Evolutionary conservation across 2,329 filamentous ascomycete species (phyloP).

Genomic region (Aspergillus melleus): DNA sequence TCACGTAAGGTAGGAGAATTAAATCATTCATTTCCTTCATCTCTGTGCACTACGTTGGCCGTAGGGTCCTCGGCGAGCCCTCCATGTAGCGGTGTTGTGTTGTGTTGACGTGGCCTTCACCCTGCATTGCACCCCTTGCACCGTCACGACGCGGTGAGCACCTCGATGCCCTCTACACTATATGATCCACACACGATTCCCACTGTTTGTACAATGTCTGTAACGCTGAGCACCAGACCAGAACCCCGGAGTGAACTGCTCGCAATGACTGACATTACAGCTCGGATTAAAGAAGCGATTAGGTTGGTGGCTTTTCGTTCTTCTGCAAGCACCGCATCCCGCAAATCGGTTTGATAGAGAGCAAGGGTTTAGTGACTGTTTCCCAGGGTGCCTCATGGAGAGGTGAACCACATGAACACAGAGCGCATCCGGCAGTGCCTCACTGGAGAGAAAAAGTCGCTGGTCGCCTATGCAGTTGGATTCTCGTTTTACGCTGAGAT

Average conservation of each 20-base stretch:
- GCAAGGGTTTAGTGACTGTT: background rate
- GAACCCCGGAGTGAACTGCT: too few relatives aligned
- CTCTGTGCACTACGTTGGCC: too few relatives aligned
- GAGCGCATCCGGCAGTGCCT: background rate
- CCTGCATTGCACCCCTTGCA: too few relatives aligned
- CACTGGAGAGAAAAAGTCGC: background rate
- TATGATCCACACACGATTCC: background rate
- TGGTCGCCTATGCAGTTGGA: background rate
- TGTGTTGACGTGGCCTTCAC: too few relatives aligned
- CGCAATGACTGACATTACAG: background rate
- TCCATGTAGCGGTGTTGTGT: too few relatives aligned
- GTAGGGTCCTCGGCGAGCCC: too few relatives aligned
- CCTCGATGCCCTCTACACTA: too few relatives aligned
- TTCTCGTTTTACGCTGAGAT: conserved; percentile 1
- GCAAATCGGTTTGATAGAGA: background rate
- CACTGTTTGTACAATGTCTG: background rate
- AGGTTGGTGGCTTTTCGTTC: background rate
- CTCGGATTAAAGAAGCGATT: background rate
- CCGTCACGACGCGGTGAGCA: too few relatives aligned
- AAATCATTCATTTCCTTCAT: too few relatives aligned
- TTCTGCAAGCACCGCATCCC: too few relatives aligned
- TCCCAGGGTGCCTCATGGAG: background rate
- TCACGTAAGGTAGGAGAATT: too few relatives aligned
- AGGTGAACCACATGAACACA: background rate
- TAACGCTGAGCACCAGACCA: background rate